Percentiles rank a stretch among this genome's conserved stretches.
These are phyloP conservation scores for Fusarium sp. DNA, from an alignment of 2,329 filamentous ascomycete genomes.

Conservation along the genomic window DNA sequence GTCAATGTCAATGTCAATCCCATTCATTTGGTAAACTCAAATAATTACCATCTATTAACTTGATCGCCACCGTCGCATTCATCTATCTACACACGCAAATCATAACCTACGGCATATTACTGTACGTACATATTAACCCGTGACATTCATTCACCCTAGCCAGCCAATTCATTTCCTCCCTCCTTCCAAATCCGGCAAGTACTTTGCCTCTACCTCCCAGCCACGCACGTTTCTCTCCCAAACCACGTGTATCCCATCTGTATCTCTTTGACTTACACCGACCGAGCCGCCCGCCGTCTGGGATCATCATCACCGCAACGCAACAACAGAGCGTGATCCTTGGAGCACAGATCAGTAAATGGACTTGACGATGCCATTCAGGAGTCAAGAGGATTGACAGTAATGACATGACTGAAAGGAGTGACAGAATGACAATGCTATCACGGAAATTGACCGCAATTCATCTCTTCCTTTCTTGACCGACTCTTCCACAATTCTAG, in stretches of 20 bases:
- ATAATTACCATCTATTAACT: background rate
- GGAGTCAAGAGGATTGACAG: background rate
- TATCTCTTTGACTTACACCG: slow-evolving; percentile 24
- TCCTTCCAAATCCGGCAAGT: slow-evolving; percentile 33
- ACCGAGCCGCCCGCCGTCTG: background rate
- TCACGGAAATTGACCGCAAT: background rate
- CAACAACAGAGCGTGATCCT: slow-evolving; percentile 25
- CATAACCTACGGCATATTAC: slow-evolving; percentile 18
- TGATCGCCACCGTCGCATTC: background rate
- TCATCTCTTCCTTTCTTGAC: background rate
- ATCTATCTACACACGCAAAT: slow-evolving; percentile 15
- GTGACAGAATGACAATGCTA: background rate
- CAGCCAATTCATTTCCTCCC: slow-evolving; percentile 31
- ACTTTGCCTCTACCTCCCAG: slow-evolving; percentile 15
- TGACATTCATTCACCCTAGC: slow-evolving; percentile 2
- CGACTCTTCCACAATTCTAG: background rate
- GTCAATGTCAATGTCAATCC: background rate
- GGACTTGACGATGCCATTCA: background rate
- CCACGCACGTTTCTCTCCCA: background rate
- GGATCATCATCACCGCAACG: slow-evolving; percentile 28
- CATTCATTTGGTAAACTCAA: background rate
- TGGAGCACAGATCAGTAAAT: slow-evolving; percentile 2
- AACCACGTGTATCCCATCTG: slow-evolving; percentile 5
- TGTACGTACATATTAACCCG: slow-evolving; percentile 6
- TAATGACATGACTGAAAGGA: background rate